These are phyloP conservation scores for Gelatoporia subvermispora DNA, from an alignment of 768 basidiomycete genomes.

Conservation along the genomic window DNA sequence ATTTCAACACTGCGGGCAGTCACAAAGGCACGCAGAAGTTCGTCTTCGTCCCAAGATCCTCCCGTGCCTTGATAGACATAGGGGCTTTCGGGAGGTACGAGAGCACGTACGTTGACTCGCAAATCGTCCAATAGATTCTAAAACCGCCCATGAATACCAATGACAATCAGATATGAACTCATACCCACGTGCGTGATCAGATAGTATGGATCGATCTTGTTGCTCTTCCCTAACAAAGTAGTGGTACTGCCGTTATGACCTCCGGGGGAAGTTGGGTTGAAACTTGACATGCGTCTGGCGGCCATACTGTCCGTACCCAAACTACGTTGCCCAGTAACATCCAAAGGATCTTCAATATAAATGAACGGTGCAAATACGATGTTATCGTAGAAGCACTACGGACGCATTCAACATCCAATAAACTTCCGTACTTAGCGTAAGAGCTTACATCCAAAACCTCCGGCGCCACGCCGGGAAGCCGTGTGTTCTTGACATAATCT, in stretches of 20 bases:
- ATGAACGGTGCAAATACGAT: constrained; percentile 95
- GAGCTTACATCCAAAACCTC: constrained; percentile 80
- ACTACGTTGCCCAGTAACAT: constrained; percentile 57
- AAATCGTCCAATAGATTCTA: constrained; percentile 67
- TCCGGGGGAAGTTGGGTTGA: constrained; percentile 24
- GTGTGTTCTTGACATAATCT: constrained; percentile 91
- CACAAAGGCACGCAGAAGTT: constrained; percentile 61
- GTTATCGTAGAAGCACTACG: constrained; percentile 92
- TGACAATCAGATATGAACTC: constrained; percentile 1
- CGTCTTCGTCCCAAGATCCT: constrained; percentile 63
- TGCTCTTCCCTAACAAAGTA: constrained; percentile 47
- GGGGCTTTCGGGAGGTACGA: constrained; percentile 58
- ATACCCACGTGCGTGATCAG: constrained; percentile 72
- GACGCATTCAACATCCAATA: background rate
- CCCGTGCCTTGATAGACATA: constrained; percentile 63
- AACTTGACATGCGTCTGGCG: constrained; percentile 34
- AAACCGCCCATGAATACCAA: background rate
- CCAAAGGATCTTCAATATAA: constrained; percentile 87
- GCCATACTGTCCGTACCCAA: constrained; percentile 37
- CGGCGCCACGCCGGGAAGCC: constrained; percentile 74
- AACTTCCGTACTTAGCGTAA: background rate
- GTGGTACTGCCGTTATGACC: constrained; percentile 26
- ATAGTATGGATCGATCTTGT: constrained; percentile 87
- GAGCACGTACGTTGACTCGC: constrained; percentile 56
- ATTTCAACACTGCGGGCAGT: constrained; percentile 57